Percentiles rank a stretch among this genome's conserved stretches.
Evolutionary conservation across 1,284 basidiomycete species (phyloP).

Genomic region (Acaromyces ingoldii): DNA sequence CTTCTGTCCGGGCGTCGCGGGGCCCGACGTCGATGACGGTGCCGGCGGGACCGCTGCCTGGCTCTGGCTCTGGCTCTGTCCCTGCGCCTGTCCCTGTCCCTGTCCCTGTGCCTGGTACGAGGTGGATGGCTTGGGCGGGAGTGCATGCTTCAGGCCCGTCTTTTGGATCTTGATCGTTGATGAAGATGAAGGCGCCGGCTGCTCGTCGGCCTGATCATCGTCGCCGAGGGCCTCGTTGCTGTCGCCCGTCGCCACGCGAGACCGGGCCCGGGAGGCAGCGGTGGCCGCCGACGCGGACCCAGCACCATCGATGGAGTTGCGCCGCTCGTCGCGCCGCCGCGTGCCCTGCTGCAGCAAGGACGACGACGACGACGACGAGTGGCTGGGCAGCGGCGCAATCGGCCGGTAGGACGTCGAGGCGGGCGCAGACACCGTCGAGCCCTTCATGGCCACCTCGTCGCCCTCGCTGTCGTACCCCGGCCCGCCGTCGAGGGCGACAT

Average conservation of each 20-base stretch:
- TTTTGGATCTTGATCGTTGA: too few relatives aligned
- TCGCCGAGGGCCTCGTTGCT: too few relatives aligned
- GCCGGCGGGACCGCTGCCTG: background rate
- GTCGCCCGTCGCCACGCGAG: background rate
- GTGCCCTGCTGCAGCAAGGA: conserved; percentile 11
- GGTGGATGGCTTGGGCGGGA: conserved; percentile 34
- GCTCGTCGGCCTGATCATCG: background rate
- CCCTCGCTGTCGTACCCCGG: too few relatives aligned
- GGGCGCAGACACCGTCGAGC: conserved; percentile 15
- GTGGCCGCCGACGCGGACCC: background rate
- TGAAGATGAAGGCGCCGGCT: too few relatives aligned
- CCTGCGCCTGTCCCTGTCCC: too few relatives aligned
- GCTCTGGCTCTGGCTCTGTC: background rate
- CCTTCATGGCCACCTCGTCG: conserved; percentile 9
- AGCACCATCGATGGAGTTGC: background rate
- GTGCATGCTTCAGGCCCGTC: conserved; percentile 23
- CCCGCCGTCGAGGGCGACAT: too few relatives aligned
- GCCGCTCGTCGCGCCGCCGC: background rate
- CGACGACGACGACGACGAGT: conserved; percentile 7
- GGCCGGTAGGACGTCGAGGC: conserved; percentile 9
- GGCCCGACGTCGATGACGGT: conserved; percentile 6
- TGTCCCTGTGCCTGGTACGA: conserved; percentile 8
- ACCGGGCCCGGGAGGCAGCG: background rate
- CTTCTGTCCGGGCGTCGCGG: conserved; percentile 21
- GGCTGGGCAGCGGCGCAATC: conserved; percentile 12